These are phyloP conservation scores for Dalbergia oliveri DNA, from an alignment of 306 rosid genomes.

Conservation along the genomic window DNA sequence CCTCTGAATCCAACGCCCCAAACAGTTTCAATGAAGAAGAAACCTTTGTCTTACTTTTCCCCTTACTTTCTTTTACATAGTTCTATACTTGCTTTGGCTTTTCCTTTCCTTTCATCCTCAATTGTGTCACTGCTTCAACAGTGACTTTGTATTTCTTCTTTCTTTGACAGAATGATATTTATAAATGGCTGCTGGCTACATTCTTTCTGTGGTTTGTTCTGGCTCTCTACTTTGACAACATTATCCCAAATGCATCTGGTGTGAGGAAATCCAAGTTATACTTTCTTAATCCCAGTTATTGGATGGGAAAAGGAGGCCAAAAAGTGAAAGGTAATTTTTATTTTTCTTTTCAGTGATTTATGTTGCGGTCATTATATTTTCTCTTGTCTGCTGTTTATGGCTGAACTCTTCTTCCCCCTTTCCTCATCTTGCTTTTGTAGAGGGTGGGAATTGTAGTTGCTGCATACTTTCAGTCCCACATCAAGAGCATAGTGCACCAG, in stretches of 20 bases:
- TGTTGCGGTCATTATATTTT: slow-evolving; percentile 27
- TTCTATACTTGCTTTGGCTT: slow-evolving; percentile 27
- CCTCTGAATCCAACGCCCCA: slow-evolving; percentile 27
- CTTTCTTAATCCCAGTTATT: slow-evolving; percentile 78
- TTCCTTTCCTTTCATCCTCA: slow-evolving; percentile 24
- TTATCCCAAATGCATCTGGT: slow-evolving; percentile 87
- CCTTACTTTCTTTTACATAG: slow-evolving; percentile 21
- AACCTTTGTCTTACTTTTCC: slow-evolving; percentile 22
- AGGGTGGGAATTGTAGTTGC: slow-evolving; percentile 85
- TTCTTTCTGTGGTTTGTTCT: slow-evolving; percentile 82
- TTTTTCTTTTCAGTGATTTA: slow-evolving; percentile 22
- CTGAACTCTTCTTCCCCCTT: slow-evolving; percentile 27
- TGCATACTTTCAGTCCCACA: slow-evolving; percentile 62
- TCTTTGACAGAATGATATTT: slow-evolving; percentile 72
- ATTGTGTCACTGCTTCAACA: slow-evolving; percentile 10
- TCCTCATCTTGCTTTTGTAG: slow-evolving; percentile 50
- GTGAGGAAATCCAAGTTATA: slow-evolving; percentile 79
- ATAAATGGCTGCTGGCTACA: slow-evolving; percentile 71
- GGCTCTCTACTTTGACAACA: slow-evolving; percentile 89
- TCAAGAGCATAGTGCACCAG: slow-evolving; percentile 62
- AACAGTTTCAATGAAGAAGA: slow-evolving; percentile 11
- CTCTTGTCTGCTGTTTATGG: slow-evolving; percentile 35
- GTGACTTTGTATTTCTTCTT: slow-evolving; percentile 43
- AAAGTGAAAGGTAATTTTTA: slow-evolving; percentile 71
- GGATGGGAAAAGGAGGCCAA: slow-evolving; percentile 80